Percentiles rank a stretch among this genome's conserved stretches.
phyloP scores from a whole-genome alignment of 129 eudicot species.

The Rutidosis leptorrhynchoides region DNA sequence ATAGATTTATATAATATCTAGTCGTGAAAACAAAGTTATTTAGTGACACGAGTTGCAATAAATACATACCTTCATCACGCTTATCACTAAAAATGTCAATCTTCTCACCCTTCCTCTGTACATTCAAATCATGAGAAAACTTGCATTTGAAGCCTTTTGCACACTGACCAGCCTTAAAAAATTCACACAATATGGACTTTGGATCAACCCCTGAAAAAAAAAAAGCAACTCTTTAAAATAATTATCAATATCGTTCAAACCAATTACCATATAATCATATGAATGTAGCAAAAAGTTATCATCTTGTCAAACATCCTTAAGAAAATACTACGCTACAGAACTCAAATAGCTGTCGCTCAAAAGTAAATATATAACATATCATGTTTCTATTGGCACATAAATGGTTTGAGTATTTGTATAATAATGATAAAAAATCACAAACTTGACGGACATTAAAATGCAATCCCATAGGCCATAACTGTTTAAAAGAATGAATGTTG shows the following conservation, averaged over 20 bases:
- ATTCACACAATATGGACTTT: slow-evolving; percentile 61
- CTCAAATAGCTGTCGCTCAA: not conserved
- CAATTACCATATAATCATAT: slow-evolving; percentile 16
- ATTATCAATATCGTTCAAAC: not conserved
- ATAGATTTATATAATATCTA: not conserved
- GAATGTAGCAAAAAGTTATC: slow-evolving; percentile 10
- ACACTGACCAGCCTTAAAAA: slow-evolving; percentile 69
- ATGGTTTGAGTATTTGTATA: not conserved
- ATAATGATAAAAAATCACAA: not conserved
- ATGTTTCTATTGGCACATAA: slow-evolving; percentile 8
- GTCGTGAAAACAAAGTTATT: not conserved
- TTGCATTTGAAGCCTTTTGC: slow-evolving; percentile 65
- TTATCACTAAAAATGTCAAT: slow-evolving; percentile 61
- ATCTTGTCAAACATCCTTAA: slow-evolving; percentile 1
- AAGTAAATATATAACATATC: not conserved
- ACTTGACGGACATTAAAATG: too few species aligned
- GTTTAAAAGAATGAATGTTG: too few species aligned
- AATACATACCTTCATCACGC: slow-evolving; percentile 56
- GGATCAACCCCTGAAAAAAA: slow-evolving; percentile 59
- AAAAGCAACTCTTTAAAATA: slow-evolving; percentile 14
- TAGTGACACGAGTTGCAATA: slow-evolving; percentile 1
- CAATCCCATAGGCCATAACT: too few species aligned
- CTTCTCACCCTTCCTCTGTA: slow-evolving; percentile 71
- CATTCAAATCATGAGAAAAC: slow-evolving; percentile 66
- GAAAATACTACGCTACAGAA: not conserved